These are phyloP conservation scores for Cladorrhinum sp. DNA, from an alignment of 2,329 filamentous ascomycete species.

Conservation along the genomic window DNA sequence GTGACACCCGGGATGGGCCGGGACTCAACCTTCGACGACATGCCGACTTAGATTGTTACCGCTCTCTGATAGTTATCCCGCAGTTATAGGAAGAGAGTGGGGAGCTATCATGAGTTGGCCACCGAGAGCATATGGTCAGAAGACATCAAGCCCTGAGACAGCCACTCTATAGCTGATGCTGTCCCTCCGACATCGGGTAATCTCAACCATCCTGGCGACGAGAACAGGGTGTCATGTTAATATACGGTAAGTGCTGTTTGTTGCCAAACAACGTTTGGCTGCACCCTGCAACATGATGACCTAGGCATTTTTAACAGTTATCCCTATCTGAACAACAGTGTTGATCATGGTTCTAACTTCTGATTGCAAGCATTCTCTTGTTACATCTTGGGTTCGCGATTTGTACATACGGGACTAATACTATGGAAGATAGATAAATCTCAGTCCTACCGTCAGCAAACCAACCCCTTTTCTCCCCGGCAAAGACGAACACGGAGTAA, in stretches of 20 bases:
- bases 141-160: too few species aligned
- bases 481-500: not conserved
- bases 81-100: too few species aligned
- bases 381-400: not conserved
- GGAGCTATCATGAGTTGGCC: too few species aligned
- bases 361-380: not conserved
- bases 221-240: not conserved
- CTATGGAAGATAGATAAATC: not conserved
- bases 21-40: too few species aligned
- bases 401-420: not conserved
- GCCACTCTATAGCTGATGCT: too few species aligned
- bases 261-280: not conserved
- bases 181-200: too few species aligned
- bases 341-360: slow-evolving; percentile 9
- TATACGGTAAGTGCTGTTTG: not conserved
- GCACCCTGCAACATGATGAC: slow-evolving; percentile 58
- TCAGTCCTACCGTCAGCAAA: not conserved
- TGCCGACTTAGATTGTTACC: too few species aligned
- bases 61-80: too few species aligned
- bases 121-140: too few species aligned
- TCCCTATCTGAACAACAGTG: slow-evolving; percentile 74
- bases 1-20: too few species aligned
- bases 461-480: not conserved
- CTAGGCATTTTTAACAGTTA: slow-evolving; percentile 79
- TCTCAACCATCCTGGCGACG: too few species aligned